Percentiles rank a stretch among this genome's conserved stretches.
Evolutionary conservation across 2,329 filamentous ascomycete genomes (phyloP).

Genomic region (Sordariomycetes sp.): DNA sequence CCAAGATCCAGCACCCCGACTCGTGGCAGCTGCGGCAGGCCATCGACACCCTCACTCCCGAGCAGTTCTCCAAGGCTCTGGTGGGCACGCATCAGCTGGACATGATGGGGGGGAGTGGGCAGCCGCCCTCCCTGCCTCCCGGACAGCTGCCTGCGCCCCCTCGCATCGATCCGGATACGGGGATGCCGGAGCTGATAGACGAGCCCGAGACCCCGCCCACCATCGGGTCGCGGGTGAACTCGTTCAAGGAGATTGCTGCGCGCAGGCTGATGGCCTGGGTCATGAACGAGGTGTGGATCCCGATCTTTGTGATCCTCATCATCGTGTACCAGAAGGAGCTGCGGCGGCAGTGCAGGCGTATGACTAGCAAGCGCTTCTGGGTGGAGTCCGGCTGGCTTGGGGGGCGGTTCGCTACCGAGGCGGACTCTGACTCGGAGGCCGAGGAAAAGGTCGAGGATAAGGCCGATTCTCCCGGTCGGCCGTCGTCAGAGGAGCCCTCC

Average conservation of each 20-base stretch:
- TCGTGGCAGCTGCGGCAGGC: slow-evolving; percentile 33
- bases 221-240: slow-evolving; percentile 38
- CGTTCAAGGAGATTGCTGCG: slow-evolving; percentile 36
- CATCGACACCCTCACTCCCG: slow-evolving; percentile 25
- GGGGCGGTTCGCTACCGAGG: not conserved
- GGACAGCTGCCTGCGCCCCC: slow-evolving; percentile 11
- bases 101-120: slow-evolving; percentile 16
- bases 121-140: slow-evolving; percentile 24
- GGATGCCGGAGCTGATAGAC: slow-evolving; percentile 12
- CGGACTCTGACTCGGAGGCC: slow-evolving; percentile 3
- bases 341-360: slow-evolving; percentile 24
- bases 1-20: slow-evolving; percentile 29
- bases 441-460: slow-evolving; percentile 2
- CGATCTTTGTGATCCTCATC: slow-evolving; percentile 29
- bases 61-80: slow-evolving; percentile 48
- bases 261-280: slow-evolving; percentile 43
- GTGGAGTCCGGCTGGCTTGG: slow-evolving; percentile 11
- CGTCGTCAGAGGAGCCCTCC: not conserved
- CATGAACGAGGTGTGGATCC: slow-evolving; percentile 40
- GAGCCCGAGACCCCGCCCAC: slow-evolving; percentile 17
- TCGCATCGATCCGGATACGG: slow-evolving; percentile 5
- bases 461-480: not conserved
- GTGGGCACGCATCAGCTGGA: slow-evolving; percentile 63
- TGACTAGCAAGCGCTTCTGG: slow-evolving; percentile 17
- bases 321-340: slow-evolving; percentile 35